A percentile compares a stretch with the other conserved stretches of the same genome.
Evolutionary conservation across 2,329 filamentous ascomycete genomes (phyloP).

Genomic region (Pestalotiopsis sp.): DNA sequence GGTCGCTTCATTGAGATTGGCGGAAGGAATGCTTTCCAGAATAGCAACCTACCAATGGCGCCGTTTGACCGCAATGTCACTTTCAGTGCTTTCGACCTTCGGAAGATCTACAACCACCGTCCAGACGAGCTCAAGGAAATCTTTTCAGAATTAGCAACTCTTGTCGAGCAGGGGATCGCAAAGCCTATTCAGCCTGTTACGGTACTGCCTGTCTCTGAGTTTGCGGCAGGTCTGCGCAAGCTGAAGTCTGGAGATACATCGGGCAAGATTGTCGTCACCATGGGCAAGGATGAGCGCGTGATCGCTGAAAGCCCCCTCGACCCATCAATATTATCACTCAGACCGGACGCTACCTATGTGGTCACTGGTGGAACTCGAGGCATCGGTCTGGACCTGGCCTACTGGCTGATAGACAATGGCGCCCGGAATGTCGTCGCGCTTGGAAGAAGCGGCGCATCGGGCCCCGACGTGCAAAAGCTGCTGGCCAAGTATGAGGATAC

Average conservation of each 20-base stretch:
- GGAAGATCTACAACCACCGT: background rate
- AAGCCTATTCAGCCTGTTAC: background rate
- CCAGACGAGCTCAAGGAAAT: background rate
- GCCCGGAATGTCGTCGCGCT: conserved; percentile 32
- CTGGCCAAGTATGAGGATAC: conserved; percentile 1
- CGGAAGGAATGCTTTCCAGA: conserved; percentile 17
- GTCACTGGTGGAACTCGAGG: conserved; percentile 34
- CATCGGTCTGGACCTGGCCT: conserved; percentile 28
- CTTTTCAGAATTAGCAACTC: background rate
- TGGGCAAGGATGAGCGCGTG: background rate
- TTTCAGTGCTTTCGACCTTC: conserved; percentile 2
- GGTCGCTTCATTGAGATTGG: conserved; percentile 48
- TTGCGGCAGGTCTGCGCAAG: background rate
- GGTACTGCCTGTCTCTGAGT: background rate
- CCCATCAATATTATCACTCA: conserved; percentile 8
- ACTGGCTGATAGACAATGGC: conserved; percentile 32
- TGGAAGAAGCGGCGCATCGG: conserved; percentile 25
- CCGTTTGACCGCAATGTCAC: background rate
- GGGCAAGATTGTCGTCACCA: conserved; percentile 5
- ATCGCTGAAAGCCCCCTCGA: background rate
- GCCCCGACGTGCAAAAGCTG: conserved; percentile 17
- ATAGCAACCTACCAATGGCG: background rate
- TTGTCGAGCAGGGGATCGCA: background rate
- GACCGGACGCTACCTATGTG: conserved; percentile 29
- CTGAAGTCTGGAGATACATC: conserved; percentile 1